Evolutionary conservation across 768 basidiomycete genomes (phyloP), one percentile per base, ranked within the genome.

Genomic region (Lentinula sp.): DNA sequence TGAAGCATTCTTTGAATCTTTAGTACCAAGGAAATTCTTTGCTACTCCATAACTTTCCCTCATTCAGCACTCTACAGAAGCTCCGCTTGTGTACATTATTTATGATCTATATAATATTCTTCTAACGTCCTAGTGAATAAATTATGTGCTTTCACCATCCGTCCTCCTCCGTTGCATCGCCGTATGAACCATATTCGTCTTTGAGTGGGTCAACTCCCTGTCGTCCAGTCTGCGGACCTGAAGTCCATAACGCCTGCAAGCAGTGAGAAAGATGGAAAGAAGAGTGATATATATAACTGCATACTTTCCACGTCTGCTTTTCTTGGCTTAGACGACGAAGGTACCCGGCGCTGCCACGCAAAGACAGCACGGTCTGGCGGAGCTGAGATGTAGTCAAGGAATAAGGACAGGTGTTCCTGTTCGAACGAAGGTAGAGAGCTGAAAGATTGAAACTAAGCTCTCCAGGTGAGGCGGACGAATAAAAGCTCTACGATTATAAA

Each of bases 211-310:
- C 50, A 16, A 52, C 34, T 21, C 59, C 59, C 31, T 52, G 7
- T 16, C 59, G 28, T 18, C 7, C 50, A n/a, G 59, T 60, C 32
- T 40, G 39, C 28, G 21, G 13, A n/a, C 37, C 50, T 40, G 50
- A 3, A 9, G 59, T 60, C 59, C 59, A 60, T 31, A 60, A 52
- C 5, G 59, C 59, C 50, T 52, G n/a, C 35, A 32, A 60, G 16
- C 10, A 23, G 1, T 60, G 7, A 60, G 32, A 5, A 4, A 23
- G 6, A 31, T 32, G 9, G 18, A 13, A n/a, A 34, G 13, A 31
- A 23, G 16, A 32, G n/a, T 9, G 8, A 52, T 13, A 13, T 28
- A 4, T 23, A 4, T 21, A 10, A 10, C 28, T 16, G 21, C 49
- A 5, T 40, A 60, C 59, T 52, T 60, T 50, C 59, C 48, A 60